A percentile compares a stretch with the other conserved stretches of the same genome.
phyloP scores from a whole-genome alignment of 768 basidiomycete species.

The Suillus lakei region DNA sequence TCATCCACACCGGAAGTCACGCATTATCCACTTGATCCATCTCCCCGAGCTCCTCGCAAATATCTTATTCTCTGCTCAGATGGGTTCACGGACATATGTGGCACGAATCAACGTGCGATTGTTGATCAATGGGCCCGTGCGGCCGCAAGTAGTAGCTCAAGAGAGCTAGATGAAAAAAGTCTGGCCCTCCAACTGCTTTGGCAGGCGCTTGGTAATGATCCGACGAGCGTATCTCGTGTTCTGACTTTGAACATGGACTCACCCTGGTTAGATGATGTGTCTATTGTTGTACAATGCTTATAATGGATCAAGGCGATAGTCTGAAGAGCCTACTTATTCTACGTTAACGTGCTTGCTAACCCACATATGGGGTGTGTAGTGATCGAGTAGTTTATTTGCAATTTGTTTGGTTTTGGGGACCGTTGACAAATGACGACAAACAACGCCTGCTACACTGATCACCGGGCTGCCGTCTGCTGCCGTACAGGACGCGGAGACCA shows the following conservation, averaged over 20 bases:
- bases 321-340: constrained; percentile 1
- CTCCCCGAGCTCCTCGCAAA: constrained; percentile 37
- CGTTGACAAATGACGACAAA: constrained; percentile 17
- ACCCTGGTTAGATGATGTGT: constrained; percentile 72
- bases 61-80: constrained; percentile 71
- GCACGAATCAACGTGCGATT: constrained; percentile 49
- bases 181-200: constrained; percentile 64
- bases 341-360: constrained; percentile 11
- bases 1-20: constrained; percentile 66
- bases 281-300: constrained; percentile 65
- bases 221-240: constrained; percentile 55
- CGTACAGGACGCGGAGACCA: neutral
- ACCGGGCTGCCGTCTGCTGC: constrained; percentile 1
- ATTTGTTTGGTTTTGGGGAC: constrained; percentile 12
- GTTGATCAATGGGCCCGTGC: constrained; percentile 51
- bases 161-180: constrained; percentile 22
- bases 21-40: constrained; percentile 51
- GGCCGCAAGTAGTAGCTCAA: neutral
- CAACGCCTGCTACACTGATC: constrained; percentile 9
- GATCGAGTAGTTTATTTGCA: constrained; percentile 8
- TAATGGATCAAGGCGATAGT: constrained; percentile 22
- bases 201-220: constrained; percentile 60
- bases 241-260: constrained; percentile 67
- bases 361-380: constrained; percentile 9
- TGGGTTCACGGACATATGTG: constrained; percentile 67